Conservation (phyloP, 371 early-diverging fungal species). For the Rhizopus delemar region DNA sequence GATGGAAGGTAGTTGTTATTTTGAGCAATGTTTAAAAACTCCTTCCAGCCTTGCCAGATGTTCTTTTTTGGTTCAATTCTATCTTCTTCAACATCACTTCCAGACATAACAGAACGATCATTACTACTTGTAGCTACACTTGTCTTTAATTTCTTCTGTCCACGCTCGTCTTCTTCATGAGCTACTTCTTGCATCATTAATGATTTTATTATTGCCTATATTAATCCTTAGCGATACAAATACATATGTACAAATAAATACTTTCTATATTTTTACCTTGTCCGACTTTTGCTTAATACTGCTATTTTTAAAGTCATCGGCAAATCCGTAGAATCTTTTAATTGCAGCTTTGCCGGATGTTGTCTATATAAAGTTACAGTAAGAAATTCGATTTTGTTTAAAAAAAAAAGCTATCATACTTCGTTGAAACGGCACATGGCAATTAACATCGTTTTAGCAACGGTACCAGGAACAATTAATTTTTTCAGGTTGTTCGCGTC, state of each 20-base stretch:
- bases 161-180: constrained; percentile 1
- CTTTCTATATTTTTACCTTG: constrained; percentile 4
- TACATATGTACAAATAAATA: constrained; percentile 6
- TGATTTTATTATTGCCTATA: constrained; percentile 5
- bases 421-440: constrained; percentile 5
- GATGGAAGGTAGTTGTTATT: constrained; percentile 1
- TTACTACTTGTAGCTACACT: constrained; percentile 1
- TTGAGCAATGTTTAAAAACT: constrained; percentile 6
- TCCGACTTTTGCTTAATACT: constrained; percentile 5
- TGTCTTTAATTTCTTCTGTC: constrained; percentile 3
- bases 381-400: constrained; percentile 6
- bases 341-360: constrained; percentile 5
- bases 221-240: constrained; percentile 5
- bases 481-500: constrained; percentile 11
- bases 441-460: constrained; percentile 8
- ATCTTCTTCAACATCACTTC: constrained; percentile 1
- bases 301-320: constrained; percentile 3
- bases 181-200: constrained; percentile 6
- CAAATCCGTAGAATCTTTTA: constrained; percentile 6
- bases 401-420: constrained; percentile 6
- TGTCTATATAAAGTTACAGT: constrained; percentile 5
- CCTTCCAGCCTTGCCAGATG: constrained; percentile 1
- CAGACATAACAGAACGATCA: constrained; percentile 1
- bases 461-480: constrained; percentile 5
- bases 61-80: constrained; percentile 1